Conservation (phyloP, 2,329 filamentous ascomycete species). For the Triangularia verruculosa region DNA sequence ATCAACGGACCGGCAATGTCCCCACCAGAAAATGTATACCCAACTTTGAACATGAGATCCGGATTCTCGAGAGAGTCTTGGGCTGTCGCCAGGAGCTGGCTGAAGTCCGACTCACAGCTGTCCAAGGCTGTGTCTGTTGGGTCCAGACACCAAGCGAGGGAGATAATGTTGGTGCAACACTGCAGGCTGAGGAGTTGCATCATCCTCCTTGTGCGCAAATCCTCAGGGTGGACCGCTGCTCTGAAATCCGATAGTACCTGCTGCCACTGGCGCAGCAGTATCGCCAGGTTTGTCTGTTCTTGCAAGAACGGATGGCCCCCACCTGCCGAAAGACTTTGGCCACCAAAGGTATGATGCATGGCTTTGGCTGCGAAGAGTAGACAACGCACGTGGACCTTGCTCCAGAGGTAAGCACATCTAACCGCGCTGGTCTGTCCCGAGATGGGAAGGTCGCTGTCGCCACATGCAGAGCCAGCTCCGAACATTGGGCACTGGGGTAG, state of each 20-base stretch:
- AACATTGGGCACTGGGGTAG: background rate
- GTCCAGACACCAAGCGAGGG: background rate
- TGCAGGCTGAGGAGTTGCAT: background rate
- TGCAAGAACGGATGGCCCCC: background rate
- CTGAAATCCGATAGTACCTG: background rate
- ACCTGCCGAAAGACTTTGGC: background rate
- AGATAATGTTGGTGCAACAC: background rate
- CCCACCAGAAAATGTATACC: background rate
- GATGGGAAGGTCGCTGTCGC: background rate
- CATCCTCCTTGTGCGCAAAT: background rate
- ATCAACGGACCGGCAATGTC: background rate
- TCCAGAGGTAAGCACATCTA: conserved; percentile 1
- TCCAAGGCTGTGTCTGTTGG: background rate
- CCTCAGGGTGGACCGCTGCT: background rate
- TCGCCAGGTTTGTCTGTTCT: background rate
- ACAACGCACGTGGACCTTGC: background rate
- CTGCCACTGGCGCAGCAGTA: background rate
- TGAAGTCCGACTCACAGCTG: background rate
- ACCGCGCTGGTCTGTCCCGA: background rate
- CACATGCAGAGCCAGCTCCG: background rate
- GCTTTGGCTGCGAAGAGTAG: conserved; percentile 1
- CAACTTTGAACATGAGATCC: background rate
- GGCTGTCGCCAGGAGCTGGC: background rate
- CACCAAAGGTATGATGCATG: conserved; percentile 1
- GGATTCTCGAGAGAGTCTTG: background rate